Evolutionary conservation across 352 stramenopile genomes (phyloP).

Genomic region (Pythium myriotylum): DNA sequence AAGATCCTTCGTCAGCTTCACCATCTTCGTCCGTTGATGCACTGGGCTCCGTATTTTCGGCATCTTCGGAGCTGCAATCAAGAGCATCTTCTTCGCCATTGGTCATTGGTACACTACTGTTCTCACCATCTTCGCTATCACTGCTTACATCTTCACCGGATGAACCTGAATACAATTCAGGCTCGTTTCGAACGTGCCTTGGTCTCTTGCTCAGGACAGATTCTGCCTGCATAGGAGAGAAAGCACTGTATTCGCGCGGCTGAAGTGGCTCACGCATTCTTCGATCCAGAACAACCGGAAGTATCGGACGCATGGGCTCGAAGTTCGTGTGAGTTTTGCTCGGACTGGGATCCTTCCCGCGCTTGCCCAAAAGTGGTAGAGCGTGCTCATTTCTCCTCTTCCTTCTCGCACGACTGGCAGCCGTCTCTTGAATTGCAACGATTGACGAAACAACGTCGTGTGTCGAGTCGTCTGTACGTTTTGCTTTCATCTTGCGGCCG

Average conservation of each 20-base stretch:
- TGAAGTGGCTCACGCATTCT: too few species aligned
- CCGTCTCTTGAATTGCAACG: neutral
- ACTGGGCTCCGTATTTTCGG: neutral
- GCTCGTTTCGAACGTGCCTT: neutral
- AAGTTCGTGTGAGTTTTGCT: too few species aligned
- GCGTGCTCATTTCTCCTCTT: constrained; percentile 16
- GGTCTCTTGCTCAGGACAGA: too few species aligned
- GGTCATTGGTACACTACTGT: neutral
- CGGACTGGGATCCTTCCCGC: neutral
- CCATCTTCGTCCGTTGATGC: neutral
- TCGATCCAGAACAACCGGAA: neutral
- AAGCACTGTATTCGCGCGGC: too few species aligned
- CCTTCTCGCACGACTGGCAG: neutral
- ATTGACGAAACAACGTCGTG: constrained; percentile 1
- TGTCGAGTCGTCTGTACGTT: neutral
- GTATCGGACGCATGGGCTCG: neutral
- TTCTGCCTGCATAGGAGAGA: too few species aligned
- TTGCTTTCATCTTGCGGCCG: neutral
- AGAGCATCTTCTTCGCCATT: neutral
- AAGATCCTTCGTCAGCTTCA: neutral
- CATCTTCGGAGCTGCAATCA: neutral
- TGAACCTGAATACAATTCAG: neutral
- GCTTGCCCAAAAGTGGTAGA: constrained; percentile 10
- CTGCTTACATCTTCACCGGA: too few species aligned
- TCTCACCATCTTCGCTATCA: neutral